Base-by-base conservation (phyloP, 2,329 filamentous ascomycete genomes). In the Purpureocillium takamizusanense region DNA sequence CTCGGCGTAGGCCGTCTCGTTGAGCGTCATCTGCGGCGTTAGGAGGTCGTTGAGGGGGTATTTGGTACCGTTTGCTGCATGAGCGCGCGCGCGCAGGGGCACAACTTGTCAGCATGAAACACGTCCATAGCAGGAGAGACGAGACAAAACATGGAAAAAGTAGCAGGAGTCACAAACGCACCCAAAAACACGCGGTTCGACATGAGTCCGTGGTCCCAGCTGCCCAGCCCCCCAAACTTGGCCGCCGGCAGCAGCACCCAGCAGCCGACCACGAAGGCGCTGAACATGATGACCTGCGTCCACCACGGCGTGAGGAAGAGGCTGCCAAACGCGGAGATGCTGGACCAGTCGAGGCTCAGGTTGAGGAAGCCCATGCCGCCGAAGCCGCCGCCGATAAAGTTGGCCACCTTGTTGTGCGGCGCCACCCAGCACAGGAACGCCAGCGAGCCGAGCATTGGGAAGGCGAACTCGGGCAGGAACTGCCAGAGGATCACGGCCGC, bases 361-460 rank as follows among this genome's bases (percentile, higher is more conserved):
- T 79, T 80, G 29, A 80, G 54, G 42, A 79, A 69, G 0, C 74
- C 75, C 71, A 79, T 77, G 5, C 75, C 75, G 4, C 76, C 75
- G n/a, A 78, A 65, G 0, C 76, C 76, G 4, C 70, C 68, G 1
- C 76, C 75, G 14, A 80, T 57, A 46, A 79, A 81, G 47, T 79
- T 81, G 43, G 73, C 75, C 1, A 69, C 63, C 2, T 64, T 53
- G 46, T 77, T 79, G 13, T 63, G 62, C 2, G 74, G 75, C 3
- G 76, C 75, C 3, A 81, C 73, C 76, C 76, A 80, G 56, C 76
- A 81, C 5, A 80, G 62, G 36, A 79, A 77, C 3, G 76, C 74
- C 7, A 80, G 60, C 0, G 76, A 78, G 7, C 68, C 72, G 2
- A 76, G 60, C 51, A 80, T 72, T 0, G 75, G 75, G 40, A 79